Conservation (phyloP, 2,329 filamentous ascomycete genomes). For the Chrysoporthe deuterocubensis region DNA sequence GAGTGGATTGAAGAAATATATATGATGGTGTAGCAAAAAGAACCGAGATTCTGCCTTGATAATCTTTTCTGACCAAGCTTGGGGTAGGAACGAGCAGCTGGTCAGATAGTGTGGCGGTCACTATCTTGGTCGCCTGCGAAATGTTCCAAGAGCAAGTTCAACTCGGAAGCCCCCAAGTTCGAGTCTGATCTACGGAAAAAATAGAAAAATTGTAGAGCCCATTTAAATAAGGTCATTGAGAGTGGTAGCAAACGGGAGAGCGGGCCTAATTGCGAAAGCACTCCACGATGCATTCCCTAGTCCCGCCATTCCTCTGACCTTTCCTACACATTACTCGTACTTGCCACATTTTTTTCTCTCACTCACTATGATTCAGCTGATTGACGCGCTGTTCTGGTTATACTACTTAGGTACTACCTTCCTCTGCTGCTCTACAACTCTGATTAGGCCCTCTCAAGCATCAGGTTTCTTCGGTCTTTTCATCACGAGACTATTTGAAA, state of each 20-base stretch:
- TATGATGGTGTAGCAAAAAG: not conserved
- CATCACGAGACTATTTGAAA: too few species aligned
- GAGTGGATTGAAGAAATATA: not conserved
- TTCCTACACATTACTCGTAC: not conserved
- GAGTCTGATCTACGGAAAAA: not conserved
- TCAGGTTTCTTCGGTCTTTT: too few species aligned
- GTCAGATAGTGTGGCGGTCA: not conserved
- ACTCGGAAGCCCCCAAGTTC: not conserved
- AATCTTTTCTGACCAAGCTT: not conserved
- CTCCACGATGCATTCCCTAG: not conserved
- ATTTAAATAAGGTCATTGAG: not conserved
- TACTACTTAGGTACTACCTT: too few species aligned
- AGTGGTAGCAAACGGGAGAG: slow-evolving; percentile 1
- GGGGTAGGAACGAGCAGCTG: not conserved
- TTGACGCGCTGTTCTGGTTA: too few species aligned
- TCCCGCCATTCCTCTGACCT: slow-evolving; percentile 1
- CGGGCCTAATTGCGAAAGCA: not conserved
- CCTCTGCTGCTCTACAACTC: too few species aligned
- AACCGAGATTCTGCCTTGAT: not conserved
- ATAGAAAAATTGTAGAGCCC: not conserved
- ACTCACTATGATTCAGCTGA: too few species aligned
- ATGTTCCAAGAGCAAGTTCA: not conserved
- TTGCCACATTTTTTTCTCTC: not conserved
- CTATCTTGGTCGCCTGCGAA: not conserved
- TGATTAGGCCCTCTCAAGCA: not conserved